A percentile compares a stretch with the other conserved stretches of the same genome.
Evolutionary conservation across 768 basidiomycete species (phyloP).

Genomic region (Sporobolomyces roseus): DNA sequence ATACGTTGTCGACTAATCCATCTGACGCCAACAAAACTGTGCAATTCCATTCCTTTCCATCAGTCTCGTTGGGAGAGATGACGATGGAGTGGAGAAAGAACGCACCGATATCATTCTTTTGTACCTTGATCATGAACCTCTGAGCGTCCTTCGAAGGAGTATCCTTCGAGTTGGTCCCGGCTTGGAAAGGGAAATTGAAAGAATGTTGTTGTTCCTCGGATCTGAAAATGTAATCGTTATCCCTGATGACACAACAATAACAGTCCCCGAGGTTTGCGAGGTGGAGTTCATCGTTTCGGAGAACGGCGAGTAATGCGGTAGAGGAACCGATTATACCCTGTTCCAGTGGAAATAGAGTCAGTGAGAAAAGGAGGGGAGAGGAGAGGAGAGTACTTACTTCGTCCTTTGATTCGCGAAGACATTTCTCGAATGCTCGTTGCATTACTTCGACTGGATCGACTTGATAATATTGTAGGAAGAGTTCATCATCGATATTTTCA

Average conservation of each 20-base stretch:
- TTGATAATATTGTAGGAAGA: conserved; percentile 56
- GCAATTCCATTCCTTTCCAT: conserved; percentile 48
- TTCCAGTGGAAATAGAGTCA: not conserved
- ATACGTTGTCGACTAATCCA: conserved; percentile 78
- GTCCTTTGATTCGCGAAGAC: conserved; percentile 47
- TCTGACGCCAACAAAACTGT: conserved; percentile 75
- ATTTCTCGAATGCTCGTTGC: conserved; percentile 55
- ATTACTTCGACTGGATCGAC: conserved; percentile 53
- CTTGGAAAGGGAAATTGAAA: conserved; percentile 65
- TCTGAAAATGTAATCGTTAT: conserved; percentile 71
- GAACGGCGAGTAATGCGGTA: conserved; percentile 52
- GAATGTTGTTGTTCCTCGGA: conserved; percentile 92
- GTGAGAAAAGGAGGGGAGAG: not conserved
- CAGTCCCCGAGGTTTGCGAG: conserved; percentile 85
- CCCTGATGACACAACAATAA: conserved; percentile 69
- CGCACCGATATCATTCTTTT: conserved; percentile 49
- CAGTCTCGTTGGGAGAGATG: not conserved
- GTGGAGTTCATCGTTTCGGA: conserved; percentile 60
- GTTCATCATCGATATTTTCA: conserved; percentile 65
- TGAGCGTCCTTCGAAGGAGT: conserved; percentile 64
- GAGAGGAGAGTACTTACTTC: conserved; percentile 46
- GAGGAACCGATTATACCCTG: conserved; percentile 55
- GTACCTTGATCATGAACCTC: conserved; percentile 54
- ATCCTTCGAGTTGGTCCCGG: conserved; percentile 62
- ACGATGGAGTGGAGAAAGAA: conserved; percentile 8